Percentiles rank a stretch among this genome's conserved stretches.
phyloP scores from a whole-genome alignment of 2,329 filamentous ascomycete genomes.

The Pseudocercospora fijiensis region DNA sequence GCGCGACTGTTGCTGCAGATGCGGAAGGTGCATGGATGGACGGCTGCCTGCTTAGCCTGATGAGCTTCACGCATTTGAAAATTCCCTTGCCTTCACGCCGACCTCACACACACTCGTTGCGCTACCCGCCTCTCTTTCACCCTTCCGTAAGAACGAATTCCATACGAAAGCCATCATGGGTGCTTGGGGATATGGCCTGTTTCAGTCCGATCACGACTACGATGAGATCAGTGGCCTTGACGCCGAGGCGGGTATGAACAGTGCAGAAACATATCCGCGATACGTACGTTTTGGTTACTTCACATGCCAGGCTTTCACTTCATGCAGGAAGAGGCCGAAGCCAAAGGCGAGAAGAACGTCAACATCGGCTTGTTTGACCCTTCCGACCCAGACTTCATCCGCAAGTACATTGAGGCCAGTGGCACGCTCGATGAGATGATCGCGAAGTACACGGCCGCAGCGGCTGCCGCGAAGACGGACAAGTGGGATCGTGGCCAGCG shows the following conservation, averaged over 20 bases:
- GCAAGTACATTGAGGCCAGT: conserved; percentile 6
- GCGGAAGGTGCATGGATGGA: background rate
- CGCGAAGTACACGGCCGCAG: background rate
- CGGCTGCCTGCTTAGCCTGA: background rate
- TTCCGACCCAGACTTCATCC: background rate
- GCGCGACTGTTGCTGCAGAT: background rate
- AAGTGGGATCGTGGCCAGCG: background rate
- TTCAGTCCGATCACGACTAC: conserved; percentile 23
- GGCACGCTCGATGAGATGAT: conserved; percentile 1
- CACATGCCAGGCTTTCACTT: background rate
- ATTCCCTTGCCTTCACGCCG: background rate
- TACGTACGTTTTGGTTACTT: background rate
- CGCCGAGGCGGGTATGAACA: background rate
- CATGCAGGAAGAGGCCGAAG: background rate
- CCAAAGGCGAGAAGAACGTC: background rate
- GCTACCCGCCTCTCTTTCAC: too few species aligned
- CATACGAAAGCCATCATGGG: conserved; percentile 19
- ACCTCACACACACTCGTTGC: background rate
- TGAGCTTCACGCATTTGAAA: too few species aligned
- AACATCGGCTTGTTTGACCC: background rate
- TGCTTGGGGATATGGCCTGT: conserved; percentile 19
- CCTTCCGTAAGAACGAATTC: too few species aligned
- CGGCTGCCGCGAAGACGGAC: background rate
- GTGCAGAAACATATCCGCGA: background rate
- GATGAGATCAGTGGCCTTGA: conserved; percentile 4